Conservation (phyloP, 805 yeast species). For the Schwanniomyces yamadae region DNA sequence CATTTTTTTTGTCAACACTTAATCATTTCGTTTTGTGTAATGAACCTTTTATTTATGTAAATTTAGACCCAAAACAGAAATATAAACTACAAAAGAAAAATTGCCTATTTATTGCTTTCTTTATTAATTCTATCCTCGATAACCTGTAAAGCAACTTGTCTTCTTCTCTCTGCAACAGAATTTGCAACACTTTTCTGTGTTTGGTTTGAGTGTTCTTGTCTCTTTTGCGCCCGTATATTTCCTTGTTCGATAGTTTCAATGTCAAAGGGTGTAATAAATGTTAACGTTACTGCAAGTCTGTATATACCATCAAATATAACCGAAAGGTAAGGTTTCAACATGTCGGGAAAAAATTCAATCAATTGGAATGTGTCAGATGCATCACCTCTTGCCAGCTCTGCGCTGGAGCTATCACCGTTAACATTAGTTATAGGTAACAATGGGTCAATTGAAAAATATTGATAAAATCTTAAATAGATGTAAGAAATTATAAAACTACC, state of each 20-base stretch:
- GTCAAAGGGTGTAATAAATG: constrained; percentile 60
- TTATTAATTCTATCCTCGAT: constrained; percentile 59
- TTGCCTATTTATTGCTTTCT: constrained; percentile 16
- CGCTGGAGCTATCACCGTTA: constrained; percentile 21
- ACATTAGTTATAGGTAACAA: constrained; percentile 47
- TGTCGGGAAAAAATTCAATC: constrained; percentile 78
- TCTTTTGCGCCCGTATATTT: constrained; percentile 66
- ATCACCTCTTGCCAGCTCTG: constrained; percentile 61
- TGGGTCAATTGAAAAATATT: constrained; percentile 54
- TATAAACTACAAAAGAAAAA: no score
- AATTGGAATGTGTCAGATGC: constrained; percentile 87
- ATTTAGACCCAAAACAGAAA: no score
- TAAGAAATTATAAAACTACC: constrained; percentile 68
- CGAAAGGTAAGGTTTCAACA: constrained; percentile 49
- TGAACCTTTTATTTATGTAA: no score
- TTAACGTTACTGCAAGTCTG: constrained; percentile 39
- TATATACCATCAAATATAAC: constrained; percentile 46
- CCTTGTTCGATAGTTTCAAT: constrained; percentile 71
- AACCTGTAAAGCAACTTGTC: constrained; percentile 74
- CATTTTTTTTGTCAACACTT: no score
- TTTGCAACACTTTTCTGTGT: constrained; percentile 37
- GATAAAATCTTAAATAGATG: constrained; percentile 77
- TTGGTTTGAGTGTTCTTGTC: constrained; percentile 50
- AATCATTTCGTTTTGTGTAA: no score
- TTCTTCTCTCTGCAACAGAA: constrained; percentile 68